A percentile compares a stretch with the other conserved stretches of the same genome.
Evolutionary conservation across 1,284 basidiomycete species (phyloP).

Genomic region (Phylloporus sp.): DNA sequence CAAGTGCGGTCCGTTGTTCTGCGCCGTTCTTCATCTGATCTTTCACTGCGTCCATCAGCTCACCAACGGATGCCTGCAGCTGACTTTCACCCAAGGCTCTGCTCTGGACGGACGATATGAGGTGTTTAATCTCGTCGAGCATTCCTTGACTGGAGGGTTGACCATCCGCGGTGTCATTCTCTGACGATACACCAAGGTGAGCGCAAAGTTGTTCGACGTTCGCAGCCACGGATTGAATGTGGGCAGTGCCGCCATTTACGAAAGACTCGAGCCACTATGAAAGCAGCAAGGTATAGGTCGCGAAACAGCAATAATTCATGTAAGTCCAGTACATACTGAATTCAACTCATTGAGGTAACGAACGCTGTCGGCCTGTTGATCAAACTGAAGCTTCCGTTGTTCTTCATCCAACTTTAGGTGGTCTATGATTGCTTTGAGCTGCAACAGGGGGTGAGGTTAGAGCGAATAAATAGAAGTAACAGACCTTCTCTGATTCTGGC

Average conservation of each 20-base stretch:
- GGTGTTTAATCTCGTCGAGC: slow-evolving; percentile 30
- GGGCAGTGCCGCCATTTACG: slow-evolving; percentile 71
- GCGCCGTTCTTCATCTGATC: slow-evolving; percentile 33
- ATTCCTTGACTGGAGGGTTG: slow-evolving; percentile 19
- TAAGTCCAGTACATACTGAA: slow-evolving; percentile 49
- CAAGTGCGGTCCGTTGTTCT: slow-evolving; percentile 34
- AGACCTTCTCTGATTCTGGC: slow-evolving; percentile 30
- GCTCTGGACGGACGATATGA: slow-evolving; percentile 28
- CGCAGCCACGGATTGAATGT: slow-evolving; percentile 65
- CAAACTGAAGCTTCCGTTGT: slow-evolving; percentile 50
- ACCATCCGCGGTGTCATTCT: slow-evolving; percentile 14
- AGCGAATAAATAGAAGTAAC: background rate
- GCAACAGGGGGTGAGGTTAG: background rate
- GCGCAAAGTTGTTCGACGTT: slow-evolving; percentile 64
- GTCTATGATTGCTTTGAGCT: slow-evolving; percentile 50
- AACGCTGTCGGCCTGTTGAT: slow-evolving; percentile 71
- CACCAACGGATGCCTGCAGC: slow-evolving; percentile 29
- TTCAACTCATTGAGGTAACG: slow-evolving; percentile 79
- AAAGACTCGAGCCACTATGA: slow-evolving; percentile 84
- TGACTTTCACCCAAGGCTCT: slow-evolving; percentile 26
- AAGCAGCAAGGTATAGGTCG: background rate
- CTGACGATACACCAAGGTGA: slow-evolving; percentile 41
- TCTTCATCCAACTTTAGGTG: slow-evolving; percentile 50
- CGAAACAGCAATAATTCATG: background rate
- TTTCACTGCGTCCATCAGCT: slow-evolving; percentile 29